phyloP scores from a whole-genome alignment of 805 yeast genomes.

The Myxozyma neotropica region DNA sequence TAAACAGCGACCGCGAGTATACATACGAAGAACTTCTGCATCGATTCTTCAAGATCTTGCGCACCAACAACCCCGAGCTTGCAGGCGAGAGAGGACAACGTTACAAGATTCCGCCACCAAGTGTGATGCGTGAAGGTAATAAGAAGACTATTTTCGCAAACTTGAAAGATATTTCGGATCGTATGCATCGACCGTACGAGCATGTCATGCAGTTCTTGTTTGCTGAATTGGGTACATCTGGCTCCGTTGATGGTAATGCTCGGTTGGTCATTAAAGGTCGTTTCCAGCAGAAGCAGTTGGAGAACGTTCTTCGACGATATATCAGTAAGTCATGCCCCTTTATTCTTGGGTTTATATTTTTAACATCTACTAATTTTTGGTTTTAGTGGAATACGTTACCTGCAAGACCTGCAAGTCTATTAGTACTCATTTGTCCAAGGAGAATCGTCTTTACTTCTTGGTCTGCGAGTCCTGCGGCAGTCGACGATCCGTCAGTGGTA shows the following conservation, averaged over 20 bases:
- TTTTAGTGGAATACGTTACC: conserved; percentile 81
- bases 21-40: conserved; percentile 77
- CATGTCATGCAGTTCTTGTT: conserved; percentile 95
- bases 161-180: conserved; percentile 90
- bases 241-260: conserved; percentile 97
- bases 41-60: conserved; percentile 83
- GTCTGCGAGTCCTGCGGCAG: conserved; percentile 98
- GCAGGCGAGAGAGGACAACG: conserved; percentile 95
- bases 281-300: conserved; percentile 96
- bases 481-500: conserved; percentile 92
- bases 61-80: conserved; percentile 94
- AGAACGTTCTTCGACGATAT: conserved; percentile 92
- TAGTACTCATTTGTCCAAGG: conserved; percentile 94
- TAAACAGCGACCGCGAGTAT: conserved; percentile 54
- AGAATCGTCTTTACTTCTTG: conserved; percentile 95
- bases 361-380: neutral
- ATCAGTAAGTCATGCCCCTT: conserved; percentile 48
- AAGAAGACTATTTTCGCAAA: conserved; percentile 96
- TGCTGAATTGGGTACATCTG: conserved; percentile 99
- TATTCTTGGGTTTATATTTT: neutral
- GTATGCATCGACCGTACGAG: conserved; percentile 94
- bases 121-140: conserved; percentile 94
- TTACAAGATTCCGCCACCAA: conserved; percentile 96
- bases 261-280: conserved; percentile 97
- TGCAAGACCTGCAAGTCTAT: conserved; percentile 98